Evolutionary conservation across 352 stramenopile genomes (phyloP), one percentile per base, ranked within the genome.

Genomic region (Globisporangium sylvaticum): DNA sequence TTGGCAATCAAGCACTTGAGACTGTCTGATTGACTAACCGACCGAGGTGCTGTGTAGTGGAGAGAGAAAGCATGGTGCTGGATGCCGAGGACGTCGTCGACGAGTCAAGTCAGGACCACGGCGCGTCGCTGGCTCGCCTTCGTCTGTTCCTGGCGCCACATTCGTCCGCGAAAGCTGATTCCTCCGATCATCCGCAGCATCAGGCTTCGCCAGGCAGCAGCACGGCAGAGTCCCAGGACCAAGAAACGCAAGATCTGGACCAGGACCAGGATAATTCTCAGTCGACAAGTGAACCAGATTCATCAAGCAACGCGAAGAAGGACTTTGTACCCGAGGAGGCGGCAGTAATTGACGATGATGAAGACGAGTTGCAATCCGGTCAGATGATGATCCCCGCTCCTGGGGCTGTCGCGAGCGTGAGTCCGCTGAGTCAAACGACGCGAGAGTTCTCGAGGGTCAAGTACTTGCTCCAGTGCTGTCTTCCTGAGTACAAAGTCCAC

Each of bases 361-460:
- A 85, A 10, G 24, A 25, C 25, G 4, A 48, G 8, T 9, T 53
- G 18, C 20, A 2, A 32, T 39, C 15, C 25, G 29, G 50, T 1
- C 64, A 69, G 20, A 63, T 59, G 22, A 83, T 69, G 0, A 83
- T 81, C 25, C 68, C 75, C 32, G 67, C 76, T 37, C 59, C 72
- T 5, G 74, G 67, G 6, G 73, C 71, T 12, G 74, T 81, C 9
- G 73, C 81, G n/a, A 90, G 75, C 54, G 77, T 90, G 9, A 77
- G 69, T 12, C 76, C 77, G 0, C 70, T 90, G 42, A 84, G 65
- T 31, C 62, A 72, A 8, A 66, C 69, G 1, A 79, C 75, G 7
- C 86, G 80, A 44, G 83, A 92, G 25, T 91, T 87, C 61, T 67
- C 75, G 10, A 77, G 82, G 8, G 79, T 92, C 24, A 84, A 80